phyloP scores from a whole-genome alignment of 352 stramenopile genomes.

The Pythium guiyangense region DNA sequence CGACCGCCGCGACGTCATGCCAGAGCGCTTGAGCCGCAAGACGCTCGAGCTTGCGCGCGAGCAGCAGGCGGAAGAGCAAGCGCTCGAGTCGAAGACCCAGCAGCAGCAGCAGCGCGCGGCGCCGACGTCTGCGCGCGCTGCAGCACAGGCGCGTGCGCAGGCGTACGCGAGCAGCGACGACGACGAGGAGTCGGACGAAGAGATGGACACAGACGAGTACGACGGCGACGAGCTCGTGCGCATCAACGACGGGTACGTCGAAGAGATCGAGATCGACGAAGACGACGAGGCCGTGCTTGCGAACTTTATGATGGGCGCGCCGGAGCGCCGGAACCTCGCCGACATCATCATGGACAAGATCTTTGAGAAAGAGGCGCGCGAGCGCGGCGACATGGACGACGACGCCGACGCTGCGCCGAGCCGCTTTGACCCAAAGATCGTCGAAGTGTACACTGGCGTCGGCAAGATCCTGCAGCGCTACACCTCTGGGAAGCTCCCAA shows the following conservation, averaged over 20 bases:
- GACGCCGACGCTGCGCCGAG: slow-evolving; percentile 45
- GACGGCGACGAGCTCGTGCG: slow-evolving; percentile 86
- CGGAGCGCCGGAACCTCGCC: slow-evolving; percentile 91
- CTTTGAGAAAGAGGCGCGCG: slow-evolving; percentile 91
- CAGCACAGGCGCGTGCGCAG: slow-evolving; percentile 16
- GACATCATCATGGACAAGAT: slow-evolving; percentile 99
- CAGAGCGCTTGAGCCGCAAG: slow-evolving; percentile 77
- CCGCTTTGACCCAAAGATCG: slow-evolving; percentile 92
- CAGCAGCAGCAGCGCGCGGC: slow-evolving; percentile 18
- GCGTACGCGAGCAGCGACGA: slow-evolving; percentile 60
- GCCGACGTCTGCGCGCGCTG: slow-evolving; percentile 7
- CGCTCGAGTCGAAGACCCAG: slow-evolving; percentile 38
- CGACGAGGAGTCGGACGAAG: slow-evolving; percentile 74
- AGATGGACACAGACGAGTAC: slow-evolving; percentile 86
- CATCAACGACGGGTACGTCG: slow-evolving; percentile 90
- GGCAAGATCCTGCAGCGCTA: slow-evolving; percentile 97
- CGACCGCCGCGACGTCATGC: slow-evolving; percentile 61
- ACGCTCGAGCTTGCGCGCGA: slow-evolving; percentile 71
- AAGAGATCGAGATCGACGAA: slow-evolving; percentile 86
- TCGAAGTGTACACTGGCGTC: slow-evolving; percentile 98
- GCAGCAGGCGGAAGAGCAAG: slow-evolving; percentile 79
- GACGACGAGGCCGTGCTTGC: slow-evolving; percentile 84
- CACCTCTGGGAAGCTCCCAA: slow-evolving; percentile 98
- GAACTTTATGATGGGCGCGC: slow-evolving; percentile 82
- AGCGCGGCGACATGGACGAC: slow-evolving; percentile 77